A percentile compares a stretch with the other conserved stretches of the same genome.
Conservation (phyloP, 192 early-diverging fungal species). For the Coemansia sp. region DNA sequence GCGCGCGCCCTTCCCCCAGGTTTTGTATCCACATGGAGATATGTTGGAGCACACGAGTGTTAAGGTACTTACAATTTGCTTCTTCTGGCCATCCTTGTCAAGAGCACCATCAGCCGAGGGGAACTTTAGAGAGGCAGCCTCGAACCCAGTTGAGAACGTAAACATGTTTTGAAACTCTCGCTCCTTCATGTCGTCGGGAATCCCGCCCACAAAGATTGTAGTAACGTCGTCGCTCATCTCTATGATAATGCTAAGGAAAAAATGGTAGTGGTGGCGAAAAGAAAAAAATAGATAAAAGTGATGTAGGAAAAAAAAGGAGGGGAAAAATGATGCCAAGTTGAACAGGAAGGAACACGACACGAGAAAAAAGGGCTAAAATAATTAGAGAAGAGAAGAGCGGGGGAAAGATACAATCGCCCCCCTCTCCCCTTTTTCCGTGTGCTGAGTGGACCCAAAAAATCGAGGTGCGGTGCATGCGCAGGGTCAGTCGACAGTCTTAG, state of each 20-base stretch:
- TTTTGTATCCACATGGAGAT: slow-evolving; percentile 10
- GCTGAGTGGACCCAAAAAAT: neutral
- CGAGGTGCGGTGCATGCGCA: neutral
- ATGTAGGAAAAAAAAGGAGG: slow-evolving; percentile 10
- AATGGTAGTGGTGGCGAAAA: neutral
- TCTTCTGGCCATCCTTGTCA: slow-evolving; percentile 63
- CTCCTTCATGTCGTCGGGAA: slow-evolving; percentile 98
- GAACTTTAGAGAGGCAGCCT: slow-evolving; percentile 94
- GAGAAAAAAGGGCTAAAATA: slow-evolving; percentile 8
- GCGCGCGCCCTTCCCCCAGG: neutral
- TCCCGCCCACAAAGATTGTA: slow-evolving; percentile 99
- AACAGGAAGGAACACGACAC: slow-evolving; percentile 7
- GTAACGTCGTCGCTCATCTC: slow-evolving; percentile 81
- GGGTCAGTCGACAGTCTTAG: neutral
- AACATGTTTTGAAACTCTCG: slow-evolving; percentile 99
- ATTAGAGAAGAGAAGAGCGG: slow-evolving; percentile 8
- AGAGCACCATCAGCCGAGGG: slow-evolving; percentile 60
- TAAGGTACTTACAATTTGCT: slow-evolving; percentile 82
- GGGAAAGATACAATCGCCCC: slow-evolving; percentile 4
- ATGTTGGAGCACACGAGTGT: neutral
- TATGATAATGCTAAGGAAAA: neutral
- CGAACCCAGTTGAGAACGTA: slow-evolving; percentile 95
- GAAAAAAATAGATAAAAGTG: slow-evolving; percentile 14
- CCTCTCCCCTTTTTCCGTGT: neutral
- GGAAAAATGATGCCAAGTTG: slow-evolving; percentile 6